Evolutionary conservation across 805 yeast species (phyloP), one percentile per base, ranked within the genome.

Genomic region (Wickerhamomyces sydowiorum): DNA sequence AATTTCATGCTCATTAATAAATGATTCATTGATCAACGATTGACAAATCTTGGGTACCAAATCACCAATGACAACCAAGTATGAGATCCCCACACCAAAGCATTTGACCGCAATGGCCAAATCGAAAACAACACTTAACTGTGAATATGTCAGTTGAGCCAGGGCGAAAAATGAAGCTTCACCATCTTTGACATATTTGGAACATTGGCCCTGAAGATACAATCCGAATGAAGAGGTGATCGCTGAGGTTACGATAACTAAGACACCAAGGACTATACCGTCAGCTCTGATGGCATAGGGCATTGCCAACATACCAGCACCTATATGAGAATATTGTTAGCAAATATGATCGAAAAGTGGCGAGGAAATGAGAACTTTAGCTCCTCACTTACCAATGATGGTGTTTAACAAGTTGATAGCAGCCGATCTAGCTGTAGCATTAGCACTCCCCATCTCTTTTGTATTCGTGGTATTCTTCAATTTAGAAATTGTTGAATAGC

Each of bases 231-330:
- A 80, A 14, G 89, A 82, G 0, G 88, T 75, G 9, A 71, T 34
- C 1, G 88, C 88, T 1, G 90, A 86, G 40, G 82, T 47, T 1
- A 81, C 15, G 9, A 83, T 72, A 30, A 86, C 71, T 5, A 71
- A 37, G 0, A 73, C 51, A 2, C 93, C 93, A 19, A 80, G 63
- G 4, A 78, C 40, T 2, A 82, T 61, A 25, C 90, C 88, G 59
- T 84, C 88, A 21, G 82, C 70, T 40, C 72, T 69, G 51, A 81
- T 72, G 1, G 86, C 87, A 56, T 67, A 81, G 0, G 90, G 88
- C 70, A 82, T 78, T 28, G 87, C 84, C 32, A 82, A 65, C 52
- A 82, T 72, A 8, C 90, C 90, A 1, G 87, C 85, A 32, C 82
- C 77, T 39, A 27, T 7, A 21, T n/a, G 3, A 14, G 22, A 34